A percentile compares a stretch with the other conserved stretches of the same genome.
Conservation (phyloP, 768 basidiomycete species). For the Suillus tomentosus region DNA sequence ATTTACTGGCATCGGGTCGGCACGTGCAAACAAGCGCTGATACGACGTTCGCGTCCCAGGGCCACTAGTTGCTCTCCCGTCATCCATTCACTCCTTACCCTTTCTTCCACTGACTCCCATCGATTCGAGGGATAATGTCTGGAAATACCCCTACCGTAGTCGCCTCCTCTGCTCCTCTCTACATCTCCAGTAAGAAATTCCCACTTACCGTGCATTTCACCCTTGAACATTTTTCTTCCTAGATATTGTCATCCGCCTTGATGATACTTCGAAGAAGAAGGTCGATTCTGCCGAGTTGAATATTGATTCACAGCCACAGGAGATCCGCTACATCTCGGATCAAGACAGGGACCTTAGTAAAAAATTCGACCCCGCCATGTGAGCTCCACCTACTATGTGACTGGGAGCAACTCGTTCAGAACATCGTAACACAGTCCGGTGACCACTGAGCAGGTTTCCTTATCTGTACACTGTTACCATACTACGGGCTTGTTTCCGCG, state of each 20-base stretch:
- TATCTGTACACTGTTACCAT: conserved; percentile 9
- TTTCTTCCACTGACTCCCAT: not conserved
- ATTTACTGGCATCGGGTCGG: too few species aligned
- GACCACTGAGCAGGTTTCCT: not conserved
- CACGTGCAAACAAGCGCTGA: too few species aligned
- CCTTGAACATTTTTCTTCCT: not conserved
- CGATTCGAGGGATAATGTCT: not conserved
- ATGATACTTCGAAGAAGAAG: conserved; percentile 8
- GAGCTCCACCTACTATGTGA: too few species aligned
- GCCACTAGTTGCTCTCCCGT: too few species aligned
- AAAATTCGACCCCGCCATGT: not conserved
- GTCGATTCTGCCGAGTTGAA: conserved; percentile 10
- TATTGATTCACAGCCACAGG: not conserved
- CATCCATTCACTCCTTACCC: too few species aligned
- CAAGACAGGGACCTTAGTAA: conserved; percentile 3
- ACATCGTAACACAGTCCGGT: too few species aligned
- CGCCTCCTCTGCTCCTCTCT: not conserved
- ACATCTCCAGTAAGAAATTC: not conserved
- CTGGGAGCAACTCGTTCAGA: too few species aligned
- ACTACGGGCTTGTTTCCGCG: not conserved
- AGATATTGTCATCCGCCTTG: conserved; percentile 6
- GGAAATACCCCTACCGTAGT: not conserved
- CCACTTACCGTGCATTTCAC: not conserved
- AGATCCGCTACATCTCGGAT: conserved; percentile 2
- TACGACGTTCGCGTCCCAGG: too few species aligned